Base-by-base conservation (phyloP, 495 filamentous ascomycete species). In the Hyphodiscus hymeniophilus region DNA sequence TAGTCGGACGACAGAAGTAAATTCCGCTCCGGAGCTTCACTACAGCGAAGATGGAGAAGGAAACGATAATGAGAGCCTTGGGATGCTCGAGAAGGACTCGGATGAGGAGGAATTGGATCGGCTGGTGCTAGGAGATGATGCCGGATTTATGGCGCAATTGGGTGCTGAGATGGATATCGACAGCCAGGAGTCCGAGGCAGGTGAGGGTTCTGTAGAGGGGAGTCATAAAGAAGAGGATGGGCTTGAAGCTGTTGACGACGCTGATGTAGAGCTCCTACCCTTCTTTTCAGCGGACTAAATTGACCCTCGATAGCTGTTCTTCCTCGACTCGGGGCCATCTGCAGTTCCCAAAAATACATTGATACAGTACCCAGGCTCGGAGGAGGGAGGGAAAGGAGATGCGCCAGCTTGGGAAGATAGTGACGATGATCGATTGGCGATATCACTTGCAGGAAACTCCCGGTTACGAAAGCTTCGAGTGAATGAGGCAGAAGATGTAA, bases 331-430 rank as follows among this genome's bases (percentile, higher is more conserved):
- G n/a, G 79, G 72, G 38, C 61, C 68, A 42, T 58, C 56, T 59
- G 72, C 48, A 61, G 76, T 64, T 40, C 70, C 60, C 55, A 73
- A 30, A 71, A 79, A 51, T 60, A 72, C 10, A 56, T 61, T 36
- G 54, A 63, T 38, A 57, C 61, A 6, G 55, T 60, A 3, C 56
- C 60, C 38, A 62, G 55, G 4, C 64, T 55, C 7, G 55, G 57
- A 64, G 17, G 59, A 61, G 2, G 60, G 62, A 20, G 63, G 63
- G 1, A 56, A 62, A 1, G 63, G 59, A 18, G 64, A 73, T 31
- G 46, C 48, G 46, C 67, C 85, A 10, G 83, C 86, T 12, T 98
- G 92, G 92, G 79, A 88, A 54, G 92, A 98, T 66, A 95, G 89
- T 64, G 92, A 97, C 56, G 92, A 98, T 57, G 92, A 98, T 60